Conservation (phyloP, 768 basidiomycete species). For the Suillus cothurnatus region DNA sequence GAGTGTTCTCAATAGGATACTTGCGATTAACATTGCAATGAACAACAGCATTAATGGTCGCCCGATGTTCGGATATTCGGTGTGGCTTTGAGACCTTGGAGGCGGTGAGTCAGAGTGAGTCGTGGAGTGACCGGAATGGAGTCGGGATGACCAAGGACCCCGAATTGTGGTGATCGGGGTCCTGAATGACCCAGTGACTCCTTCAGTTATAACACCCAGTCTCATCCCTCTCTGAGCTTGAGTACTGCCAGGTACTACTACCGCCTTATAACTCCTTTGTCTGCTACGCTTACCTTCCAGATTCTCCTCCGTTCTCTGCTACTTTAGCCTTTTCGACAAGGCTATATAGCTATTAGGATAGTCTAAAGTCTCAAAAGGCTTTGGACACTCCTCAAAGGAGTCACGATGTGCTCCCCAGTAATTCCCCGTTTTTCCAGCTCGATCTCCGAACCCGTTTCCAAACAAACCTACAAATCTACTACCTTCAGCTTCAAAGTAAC, state of each 20-base stretch:
- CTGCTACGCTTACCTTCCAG: slow-evolving; percentile 6
- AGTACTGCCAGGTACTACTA: slow-evolving; percentile 21
- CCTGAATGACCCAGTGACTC: slow-evolving; percentile 32
- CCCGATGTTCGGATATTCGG: no score
- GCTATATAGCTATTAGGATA: slow-evolving; percentile 35
- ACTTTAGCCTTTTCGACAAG: slow-evolving; percentile 28
- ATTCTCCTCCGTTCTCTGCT: neutral
- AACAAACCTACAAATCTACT: slow-evolving; percentile 15
- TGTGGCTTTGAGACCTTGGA: no score
- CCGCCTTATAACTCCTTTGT: slow-evolving; percentile 16
- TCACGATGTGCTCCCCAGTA: slow-evolving; percentile 43
- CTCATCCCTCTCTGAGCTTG: slow-evolving; percentile 12
- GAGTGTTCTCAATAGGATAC: no score
- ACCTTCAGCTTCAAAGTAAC: slow-evolving; percentile 20
- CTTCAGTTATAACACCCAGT: slow-evolving; percentile 33
- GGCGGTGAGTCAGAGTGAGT: slow-evolving; percentile 15
- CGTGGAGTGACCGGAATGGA: slow-evolving; percentile 13
- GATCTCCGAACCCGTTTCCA: slow-evolving; percentile 21
- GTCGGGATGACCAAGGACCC: slow-evolving; percentile 22
- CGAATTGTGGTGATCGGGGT: slow-evolving; percentile 25
- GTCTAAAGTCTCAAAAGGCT: slow-evolving; percentile 45
- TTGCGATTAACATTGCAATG: no score
- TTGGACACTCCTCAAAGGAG: slow-evolving; percentile 28
- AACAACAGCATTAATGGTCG: no score
- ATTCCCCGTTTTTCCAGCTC: slow-evolving; percentile 28